These are phyloP conservation scores for Yamadazyma takamatsuzukensis DNA, from an alignment of 805 yeast species.

Conservation along the genomic window DNA sequence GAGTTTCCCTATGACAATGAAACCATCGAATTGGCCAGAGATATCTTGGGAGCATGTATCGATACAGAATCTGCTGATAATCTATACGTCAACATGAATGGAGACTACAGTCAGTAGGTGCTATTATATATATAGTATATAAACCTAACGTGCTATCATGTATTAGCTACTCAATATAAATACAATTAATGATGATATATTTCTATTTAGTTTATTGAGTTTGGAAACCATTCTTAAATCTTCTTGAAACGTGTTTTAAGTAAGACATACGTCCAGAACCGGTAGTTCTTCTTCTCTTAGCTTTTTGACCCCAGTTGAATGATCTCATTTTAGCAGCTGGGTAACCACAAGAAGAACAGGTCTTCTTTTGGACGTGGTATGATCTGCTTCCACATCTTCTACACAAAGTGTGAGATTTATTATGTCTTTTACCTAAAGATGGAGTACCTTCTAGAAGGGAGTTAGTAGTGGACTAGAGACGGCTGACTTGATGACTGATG, in stretches of 20 bases:
- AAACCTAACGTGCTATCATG: too few relatives aligned
- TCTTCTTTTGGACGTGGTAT: constrained; percentile 98
- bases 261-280: constrained; percentile 99
- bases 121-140: background rate
- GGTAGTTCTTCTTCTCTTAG: constrained; percentile 99
- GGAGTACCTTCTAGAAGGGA: constrained; percentile 87
- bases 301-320: constrained; percentile 99
- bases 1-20: constrained; percentile 61
- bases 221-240: constrained; percentile 99
- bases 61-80: constrained; percentile 80
- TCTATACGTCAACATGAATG: constrained; percentile 63
- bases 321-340: constrained; percentile 99
- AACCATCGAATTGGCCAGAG: constrained; percentile 66
- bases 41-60: constrained; percentile 61
- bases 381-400: constrained; percentile 99
- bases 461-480: constrained; percentile 10
- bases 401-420: constrained; percentile 99
- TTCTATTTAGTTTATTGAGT: constrained; percentile 16
- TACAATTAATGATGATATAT: background rate
- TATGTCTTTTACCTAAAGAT: constrained; percentile 99
- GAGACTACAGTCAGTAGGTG: constrained; percentile 14
- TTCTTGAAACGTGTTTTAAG: constrained; percentile 95
- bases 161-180: too few relatives aligned
- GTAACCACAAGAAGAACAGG: constrained; percentile 98
- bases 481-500: too few relatives aligned